Percentiles rank a stretch among this genome's conserved stretches.
Conservation (phyloP, 257 asterid species). For the Plantago major region DNA sequence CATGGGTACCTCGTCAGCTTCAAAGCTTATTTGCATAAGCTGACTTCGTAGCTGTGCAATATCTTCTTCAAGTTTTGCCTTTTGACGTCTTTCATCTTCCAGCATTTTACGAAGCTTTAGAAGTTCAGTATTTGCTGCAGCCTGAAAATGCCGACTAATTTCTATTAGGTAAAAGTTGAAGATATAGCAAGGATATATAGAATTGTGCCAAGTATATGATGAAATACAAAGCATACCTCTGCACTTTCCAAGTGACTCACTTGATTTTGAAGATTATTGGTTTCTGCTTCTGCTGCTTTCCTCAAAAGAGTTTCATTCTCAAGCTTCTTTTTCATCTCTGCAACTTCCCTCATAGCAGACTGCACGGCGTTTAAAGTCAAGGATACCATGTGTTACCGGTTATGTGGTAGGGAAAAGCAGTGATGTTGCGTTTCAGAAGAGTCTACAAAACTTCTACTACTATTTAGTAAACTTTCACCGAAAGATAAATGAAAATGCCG, state of each 20-base stretch:
- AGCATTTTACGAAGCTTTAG: constrained; percentile 57
- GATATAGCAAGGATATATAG: constrained; percentile 8
- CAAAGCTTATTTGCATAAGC: constrained; percentile 64
- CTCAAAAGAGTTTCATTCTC: constrained; percentile 54
- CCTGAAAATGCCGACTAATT: constrained; percentile 32
- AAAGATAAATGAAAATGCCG: neutral
- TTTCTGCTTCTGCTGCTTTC: constrained; percentile 68
- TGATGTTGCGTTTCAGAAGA: too few species aligned
- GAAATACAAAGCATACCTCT: constrained; percentile 44
- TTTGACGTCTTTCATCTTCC: constrained; percentile 57
- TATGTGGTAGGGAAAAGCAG: too few species aligned
- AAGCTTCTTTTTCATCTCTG: constrained; percentile 52
- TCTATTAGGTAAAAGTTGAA: constrained; percentile 21
- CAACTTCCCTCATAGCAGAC: constrained; percentile 51
- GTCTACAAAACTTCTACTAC: neutral
- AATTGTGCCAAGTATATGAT: constrained; percentile 12
- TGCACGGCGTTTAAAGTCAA: constrained; percentile 22
- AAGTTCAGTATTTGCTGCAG: constrained; percentile 56
- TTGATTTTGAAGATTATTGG: constrained; percentile 46
- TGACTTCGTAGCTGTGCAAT: constrained; percentile 53
- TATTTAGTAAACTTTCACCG: neutral
- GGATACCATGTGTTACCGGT: neutral
- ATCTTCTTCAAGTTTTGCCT: constrained; percentile 65
- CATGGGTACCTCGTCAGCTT: constrained; percentile 73
- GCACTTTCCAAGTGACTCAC: constrained; percentile 47